phyloP scores from a whole-genome alignment of 139 green algal species.

The Desmodesmus armatus region DNA sequence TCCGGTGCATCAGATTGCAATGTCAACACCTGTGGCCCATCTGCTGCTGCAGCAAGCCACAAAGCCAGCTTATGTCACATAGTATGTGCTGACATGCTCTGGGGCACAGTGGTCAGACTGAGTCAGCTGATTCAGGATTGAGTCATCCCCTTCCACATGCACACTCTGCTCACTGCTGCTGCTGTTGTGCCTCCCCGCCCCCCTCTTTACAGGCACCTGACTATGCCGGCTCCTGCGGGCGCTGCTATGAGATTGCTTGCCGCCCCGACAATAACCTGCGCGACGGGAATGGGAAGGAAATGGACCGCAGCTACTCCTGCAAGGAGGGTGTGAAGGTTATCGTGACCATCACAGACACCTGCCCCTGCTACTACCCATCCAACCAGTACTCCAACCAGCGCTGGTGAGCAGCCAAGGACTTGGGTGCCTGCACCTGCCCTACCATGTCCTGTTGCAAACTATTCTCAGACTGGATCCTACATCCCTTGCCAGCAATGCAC shows the following conservation, averaged over 20 bases:
- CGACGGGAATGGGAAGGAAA: conserved; percentile 7
- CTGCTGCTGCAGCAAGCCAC: too few species aligned
- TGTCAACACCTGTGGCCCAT: too few species aligned
- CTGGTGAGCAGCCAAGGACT: too few species aligned
- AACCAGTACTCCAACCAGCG: conserved; percentile 56
- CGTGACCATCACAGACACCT: conserved; percentile 47
- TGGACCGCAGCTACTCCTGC: conserved; percentile 14
- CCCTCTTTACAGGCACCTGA: too few species aligned
- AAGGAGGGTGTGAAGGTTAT: neutral
- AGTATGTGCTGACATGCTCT: too few species aligned
- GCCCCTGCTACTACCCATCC: conserved; percentile 56
- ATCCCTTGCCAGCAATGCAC: neutral
- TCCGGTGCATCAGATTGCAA: too few species aligned
- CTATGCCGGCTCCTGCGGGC: conserved; percentile 12
- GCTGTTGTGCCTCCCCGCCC: too few species aligned
- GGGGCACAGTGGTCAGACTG: too few species aligned
- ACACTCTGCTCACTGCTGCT: too few species aligned
- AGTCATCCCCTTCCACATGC: too few species aligned
- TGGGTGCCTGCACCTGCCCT: neutral
- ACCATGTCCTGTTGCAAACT: neutral
- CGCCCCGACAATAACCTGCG: neutral
- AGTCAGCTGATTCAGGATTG: too few species aligned
- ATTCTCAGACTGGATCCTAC: neutral
- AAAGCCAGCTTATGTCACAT: too few species aligned
- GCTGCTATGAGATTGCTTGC: conserved; percentile 35